Conservation (phyloP, 163 green algal species). For the Chloromonas sp. region DNA sequence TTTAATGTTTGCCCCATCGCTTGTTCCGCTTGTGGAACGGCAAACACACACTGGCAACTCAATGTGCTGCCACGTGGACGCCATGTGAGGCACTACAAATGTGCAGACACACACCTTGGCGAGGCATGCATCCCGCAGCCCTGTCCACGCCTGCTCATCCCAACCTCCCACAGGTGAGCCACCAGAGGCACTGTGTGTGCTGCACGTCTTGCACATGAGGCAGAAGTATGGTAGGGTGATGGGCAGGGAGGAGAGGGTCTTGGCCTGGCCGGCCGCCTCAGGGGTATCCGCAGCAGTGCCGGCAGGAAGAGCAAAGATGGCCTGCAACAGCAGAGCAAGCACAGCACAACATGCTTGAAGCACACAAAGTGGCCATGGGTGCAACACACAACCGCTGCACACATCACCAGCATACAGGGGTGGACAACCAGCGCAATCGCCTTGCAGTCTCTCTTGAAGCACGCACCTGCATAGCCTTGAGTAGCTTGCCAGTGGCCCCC, state of each 20-base stretch:
- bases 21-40: too few species aligned
- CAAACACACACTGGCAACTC: too few species aligned
- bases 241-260: neutral
- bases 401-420: too few species aligned
- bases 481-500: neutral
- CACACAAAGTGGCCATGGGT: too few species aligned
- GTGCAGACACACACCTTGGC: neutral
- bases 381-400: too few species aligned
- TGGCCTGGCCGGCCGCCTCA: neutral
- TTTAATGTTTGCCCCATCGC: too few species aligned
- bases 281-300: too few species aligned
- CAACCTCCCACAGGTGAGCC: too few species aligned
- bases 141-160: neutral
- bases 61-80: too few species aligned
- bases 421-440: neutral
- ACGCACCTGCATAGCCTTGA: neutral
- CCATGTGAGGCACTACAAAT: too few species aligned
- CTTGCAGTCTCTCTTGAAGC: neutral
- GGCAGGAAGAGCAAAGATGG: neutral
- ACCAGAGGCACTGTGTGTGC: too few species aligned
- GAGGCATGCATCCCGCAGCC: neutral
- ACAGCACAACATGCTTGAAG: too few species aligned
- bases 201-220: neutral
- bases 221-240: neutral
- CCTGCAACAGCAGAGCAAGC: neutral